phyloP scores from a whole-genome alignment of 2,329 filamentous ascomycete genomes.

The Calonectria pteridis region DNA sequence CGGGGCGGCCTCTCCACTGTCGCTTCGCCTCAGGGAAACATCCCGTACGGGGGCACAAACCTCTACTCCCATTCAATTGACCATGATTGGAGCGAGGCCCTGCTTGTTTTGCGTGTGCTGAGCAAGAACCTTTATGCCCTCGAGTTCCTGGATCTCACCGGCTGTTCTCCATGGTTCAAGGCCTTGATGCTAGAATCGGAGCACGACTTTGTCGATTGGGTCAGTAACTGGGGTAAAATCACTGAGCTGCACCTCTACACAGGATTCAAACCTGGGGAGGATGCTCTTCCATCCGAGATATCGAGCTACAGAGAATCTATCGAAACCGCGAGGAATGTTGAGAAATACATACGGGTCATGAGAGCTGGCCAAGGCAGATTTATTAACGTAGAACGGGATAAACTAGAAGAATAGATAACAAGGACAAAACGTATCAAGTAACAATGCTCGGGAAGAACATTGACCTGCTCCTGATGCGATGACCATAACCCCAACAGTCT shows the following conservation, averaged over 20 bases:
- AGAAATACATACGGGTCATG: constrained; percentile 60
- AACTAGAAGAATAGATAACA: constrained; percentile 33
- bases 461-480: background rate
- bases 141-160: constrained; percentile 72
- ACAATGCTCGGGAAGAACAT: background rate
- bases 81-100: constrained; percentile 70
- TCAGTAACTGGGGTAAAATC: constrained; percentile 65
- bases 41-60: constrained; percentile 68
- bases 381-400: constrained; percentile 62
- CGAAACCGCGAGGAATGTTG: constrained; percentile 56
- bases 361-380: constrained; percentile 63
- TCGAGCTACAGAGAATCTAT: constrained; percentile 51
- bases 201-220: constrained; percentile 67
- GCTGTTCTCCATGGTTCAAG: constrained; percentile 67
- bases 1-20: constrained; percentile 64
- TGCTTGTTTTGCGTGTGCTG: constrained; percentile 66
- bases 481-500: background rate
- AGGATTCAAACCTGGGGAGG: constrained; percentile 55
- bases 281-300: constrained; percentile 50
- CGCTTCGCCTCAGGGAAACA: constrained; percentile 56
- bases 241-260: constrained; percentile 58
- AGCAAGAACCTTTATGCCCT: constrained; percentile 68
- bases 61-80: constrained; percentile 70
- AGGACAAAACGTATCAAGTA: background rate
- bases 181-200: constrained; percentile 59